phyloP scores from a whole-genome alignment of 495 filamentous ascomycete species.

The Lasiosphaeria ovina region DNA sequence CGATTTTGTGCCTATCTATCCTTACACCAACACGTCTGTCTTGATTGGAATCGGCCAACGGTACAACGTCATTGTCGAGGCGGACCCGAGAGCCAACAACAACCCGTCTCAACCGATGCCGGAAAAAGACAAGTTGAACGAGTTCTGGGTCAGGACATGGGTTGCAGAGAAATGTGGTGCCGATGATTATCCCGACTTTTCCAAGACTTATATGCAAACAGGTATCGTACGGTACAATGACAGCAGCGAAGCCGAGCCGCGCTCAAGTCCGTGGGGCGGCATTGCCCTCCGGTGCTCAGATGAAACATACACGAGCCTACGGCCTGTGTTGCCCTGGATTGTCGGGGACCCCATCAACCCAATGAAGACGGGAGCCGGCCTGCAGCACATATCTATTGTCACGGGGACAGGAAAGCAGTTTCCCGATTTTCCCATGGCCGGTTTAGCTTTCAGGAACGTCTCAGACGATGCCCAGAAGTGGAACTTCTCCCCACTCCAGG shows the following conservation, averaged over 20 bases:
- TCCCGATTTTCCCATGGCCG: too few species aligned
- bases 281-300: slow-evolving; percentile 16
- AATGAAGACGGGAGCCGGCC: too few species aligned
- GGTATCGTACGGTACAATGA: slow-evolving; percentile 32
- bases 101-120: slow-evolving; percentile 57
- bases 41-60: slow-evolving; percentile 62
- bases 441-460: too few species aligned
- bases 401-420: background rate
- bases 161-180: slow-evolving; percentile 38
- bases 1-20: slow-evolving; percentile 49
- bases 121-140: background rate
- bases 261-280: slow-evolving; percentile 19
- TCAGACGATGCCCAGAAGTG: too few species aligned
- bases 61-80: slow-evolving; percentile 64
- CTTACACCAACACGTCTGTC: slow-evolving; percentile 40
- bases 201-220: slow-evolving; percentile 36
- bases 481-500: too few species aligned
- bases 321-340: slow-evolving; percentile 24
- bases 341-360: slow-evolving; percentile 17
- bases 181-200: slow-evolving; percentile 26
- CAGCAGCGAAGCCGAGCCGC: slow-evolving; percentile 27
- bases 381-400: slow-evolving; percentile 4
- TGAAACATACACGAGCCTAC: slow-evolving; percentile 21
- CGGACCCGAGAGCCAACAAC: slow-evolving; percentile 48
- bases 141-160: slow-evolving; percentile 22